Evolutionary conservation across 208 protist species (phyloP), one percentile per base, ranked within the genome.

Genomic region (Leishmania guyanensis): DNA sequence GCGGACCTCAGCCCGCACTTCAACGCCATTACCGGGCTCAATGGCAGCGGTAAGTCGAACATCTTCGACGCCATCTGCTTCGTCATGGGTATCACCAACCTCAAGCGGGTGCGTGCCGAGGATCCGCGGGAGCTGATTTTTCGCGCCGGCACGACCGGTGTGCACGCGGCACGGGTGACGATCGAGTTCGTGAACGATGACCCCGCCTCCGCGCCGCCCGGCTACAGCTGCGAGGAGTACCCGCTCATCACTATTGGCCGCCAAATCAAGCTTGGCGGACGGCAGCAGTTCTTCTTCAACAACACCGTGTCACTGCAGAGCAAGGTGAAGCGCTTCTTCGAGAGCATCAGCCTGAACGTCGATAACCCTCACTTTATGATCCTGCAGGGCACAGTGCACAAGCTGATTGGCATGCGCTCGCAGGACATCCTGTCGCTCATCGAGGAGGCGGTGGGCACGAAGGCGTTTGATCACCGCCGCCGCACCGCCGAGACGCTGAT

Each of bases 311-410:
- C 98, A 5, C 96, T 99, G 83, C 94, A 98, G 68, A 99, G 94
- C 71, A 93, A 98, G 81, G 98, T 99, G 43, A 98, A 99, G 86
- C 99, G 99, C 78, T 97, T 99, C 33, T 99, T 99, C 86, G 98
- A 99, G 78, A 99, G 98, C 33, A 99, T 99, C 75, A 98, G 99
- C 86, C 92, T 99, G 17, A 99, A 99, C 87, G 98, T 99, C 17
- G 99, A 99, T 92, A 99, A 99, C 89, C 99, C 99, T 53, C 99
- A 99, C 86, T 99, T 99, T 84, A 96, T 99, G 81, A 99, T 99
- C 84, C 99, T 99, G 97, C 99, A 99, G 82, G 99, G 99, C 64
- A 95, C 98, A 26, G 99, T 99, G 79, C 99, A 99, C 68, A 99
- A 99, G 90, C 91, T 99, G 2, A 95, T 99, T 43, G 99, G 99